Evolutionary conservation across 345 rosid genomes (phyloP), one percentile per base, ranked within the genome.

Genomic region (Viola odorata): DNA sequence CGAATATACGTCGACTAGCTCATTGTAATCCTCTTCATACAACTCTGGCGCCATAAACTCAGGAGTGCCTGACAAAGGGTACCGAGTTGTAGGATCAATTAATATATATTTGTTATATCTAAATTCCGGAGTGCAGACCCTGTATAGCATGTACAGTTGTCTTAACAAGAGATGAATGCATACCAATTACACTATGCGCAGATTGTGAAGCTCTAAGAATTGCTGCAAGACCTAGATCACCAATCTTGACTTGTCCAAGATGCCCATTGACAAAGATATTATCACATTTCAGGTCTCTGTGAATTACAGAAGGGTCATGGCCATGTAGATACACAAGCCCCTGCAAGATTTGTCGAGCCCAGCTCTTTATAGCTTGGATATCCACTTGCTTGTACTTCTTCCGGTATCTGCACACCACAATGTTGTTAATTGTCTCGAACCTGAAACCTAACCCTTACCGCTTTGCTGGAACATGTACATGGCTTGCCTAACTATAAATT

Each of bases 41-140:
- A 73, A 50, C 37, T 73, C 77, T 3, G 77, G 77, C 14, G 77
- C 77, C 77, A 73, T 73, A 51, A 67, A 73, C 61, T 73, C 77
- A 0, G 77, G 77, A 0, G 77, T 73, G 23, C 77, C 77, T 72
- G 1, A 37, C 37, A 42, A 65, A 38, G 16, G 37, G 12, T 37
- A 41, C 14, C 11, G 17, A 4, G 14, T 37, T 55, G 40, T 2
- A 7, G 38, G 38, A 51, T 45, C 6, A 12, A n/a, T 41, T 1
- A 8, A 0, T 16, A 36, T 11, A 45, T n/a, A n/a, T n/a, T n/a
- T n/a, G 15, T 58, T 38, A 23, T 23, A 37, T 8, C 32, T 8
- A 48, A 3, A 4, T 4, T 36, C 11, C 5, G 32, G 39, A 3
- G 5, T 23, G 32, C 1, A 23, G 32, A 23, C 32, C 32, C 32